Evolutionary conservation across 2,329 filamentous ascomycete genomes (phyloP).

Genomic region (Hypoxylon sp.): DNA sequence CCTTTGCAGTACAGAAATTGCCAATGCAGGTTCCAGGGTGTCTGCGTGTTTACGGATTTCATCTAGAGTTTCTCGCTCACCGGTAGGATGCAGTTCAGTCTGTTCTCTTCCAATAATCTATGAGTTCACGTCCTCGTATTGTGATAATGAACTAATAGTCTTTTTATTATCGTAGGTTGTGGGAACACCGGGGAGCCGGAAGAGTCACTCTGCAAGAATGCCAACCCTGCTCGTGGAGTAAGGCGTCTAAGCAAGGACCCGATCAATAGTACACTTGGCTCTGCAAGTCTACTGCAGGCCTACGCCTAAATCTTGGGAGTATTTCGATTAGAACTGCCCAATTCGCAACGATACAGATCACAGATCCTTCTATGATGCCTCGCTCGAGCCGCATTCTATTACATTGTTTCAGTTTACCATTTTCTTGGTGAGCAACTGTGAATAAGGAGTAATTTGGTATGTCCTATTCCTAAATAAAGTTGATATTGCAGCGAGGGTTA

Average conservation of each 20-base stretch:
- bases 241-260: constrained; percentile 30
- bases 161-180: constrained; percentile 20
- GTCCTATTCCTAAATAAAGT: constrained; percentile 9
- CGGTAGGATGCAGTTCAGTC: constrained; percentile 29
- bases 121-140: constrained; percentile 29
- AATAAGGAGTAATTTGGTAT: background rate
- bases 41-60: constrained; percentile 13
- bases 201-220: constrained; percentile 8
- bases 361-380: background rate
- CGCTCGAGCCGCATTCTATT: constrained; percentile 8
- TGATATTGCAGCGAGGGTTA: constrained; percentile 9
- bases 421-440: constrained; percentile 1
- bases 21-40: constrained; percentile 19
- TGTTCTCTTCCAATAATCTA: constrained; percentile 25
- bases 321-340: constrained; percentile 13
- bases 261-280: constrained; percentile 20
- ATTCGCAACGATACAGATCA: background rate
- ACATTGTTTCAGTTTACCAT: constrained; percentile 1
- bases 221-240: constrained; percentile 15
- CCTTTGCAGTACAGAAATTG: constrained; percentile 21
- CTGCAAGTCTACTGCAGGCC: constrained; percentile 21
- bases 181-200: constrained; percentile 12
- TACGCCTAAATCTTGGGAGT: background rate
- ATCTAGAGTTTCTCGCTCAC: constrained; percentile 17
- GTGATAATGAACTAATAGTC: constrained; percentile 4